Conservation (phyloP, 1,139 yeast species). For the Hyphopichia pseudoburtonii region DNA sequence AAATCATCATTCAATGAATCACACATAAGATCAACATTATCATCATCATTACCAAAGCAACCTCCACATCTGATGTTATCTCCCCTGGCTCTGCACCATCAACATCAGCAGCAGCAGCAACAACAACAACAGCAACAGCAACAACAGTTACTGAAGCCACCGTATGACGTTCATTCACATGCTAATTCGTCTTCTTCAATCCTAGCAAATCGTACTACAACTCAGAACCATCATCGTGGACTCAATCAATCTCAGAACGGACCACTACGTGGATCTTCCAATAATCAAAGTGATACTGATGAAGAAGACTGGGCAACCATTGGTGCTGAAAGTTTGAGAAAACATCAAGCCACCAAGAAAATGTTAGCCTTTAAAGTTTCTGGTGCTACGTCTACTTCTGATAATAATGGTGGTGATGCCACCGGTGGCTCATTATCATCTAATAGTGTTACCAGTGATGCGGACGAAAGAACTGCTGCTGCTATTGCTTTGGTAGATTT, state of each 20-base stretch:
- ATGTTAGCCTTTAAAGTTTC: too few relatives aligned
- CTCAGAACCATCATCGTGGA: background rate
- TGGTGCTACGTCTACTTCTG: constrained; percentile 7
- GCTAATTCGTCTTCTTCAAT: constrained; percentile 11
- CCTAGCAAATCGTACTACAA: background rate
- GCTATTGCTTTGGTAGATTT: constrained; percentile 64
- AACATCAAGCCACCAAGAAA: constrained; percentile 11
- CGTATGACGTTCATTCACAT: constrained; percentile 9
- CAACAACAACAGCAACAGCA: constrained; percentile 5
- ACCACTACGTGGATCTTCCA: background rate
- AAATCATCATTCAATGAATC: constrained; percentile 49
- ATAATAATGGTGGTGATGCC: constrained; percentile 6
- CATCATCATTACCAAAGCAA: constrained; percentile 26
- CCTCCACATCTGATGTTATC: constrained; percentile 3
- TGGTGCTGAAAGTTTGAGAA: constrained; percentile 67
- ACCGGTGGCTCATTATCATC: constrained; percentile 10
- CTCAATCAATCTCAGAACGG: background rate
- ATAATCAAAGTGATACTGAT: constrained; percentile 58
- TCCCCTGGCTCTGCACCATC: constrained; percentile 5
- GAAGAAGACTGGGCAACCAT: constrained; percentile 95
- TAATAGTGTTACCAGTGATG: constrained; percentile 5
- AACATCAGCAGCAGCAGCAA: constrained; percentile 6
- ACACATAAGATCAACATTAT: constrained; percentile 41
- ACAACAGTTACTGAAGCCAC: constrained; percentile 6
- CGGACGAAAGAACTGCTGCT: constrained; percentile 51